phyloP scores from a whole-genome alignment of 805 yeast species.

The Metschnikowia reukaufii region DNA sequence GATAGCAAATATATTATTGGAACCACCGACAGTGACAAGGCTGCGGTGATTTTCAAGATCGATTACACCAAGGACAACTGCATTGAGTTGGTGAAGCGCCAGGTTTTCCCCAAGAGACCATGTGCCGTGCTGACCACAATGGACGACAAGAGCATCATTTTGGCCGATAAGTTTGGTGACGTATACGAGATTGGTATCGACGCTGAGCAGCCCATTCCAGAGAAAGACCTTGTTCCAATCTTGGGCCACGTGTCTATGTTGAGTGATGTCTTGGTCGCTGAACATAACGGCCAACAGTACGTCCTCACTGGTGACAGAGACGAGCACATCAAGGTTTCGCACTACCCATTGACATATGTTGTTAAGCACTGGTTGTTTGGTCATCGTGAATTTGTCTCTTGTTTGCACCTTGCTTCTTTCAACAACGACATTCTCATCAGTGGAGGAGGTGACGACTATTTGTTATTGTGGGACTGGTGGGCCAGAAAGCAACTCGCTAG shows the following conservation, averaged over 20 bases:
- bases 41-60: slow-evolving; percentile 60
- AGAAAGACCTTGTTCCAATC: slow-evolving; percentile 57
- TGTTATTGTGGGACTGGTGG: slow-evolving; percentile 80
- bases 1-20: slow-evolving; percentile 57
- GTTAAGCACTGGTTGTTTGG: slow-evolving; percentile 86
- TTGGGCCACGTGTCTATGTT: slow-evolving; percentile 97
- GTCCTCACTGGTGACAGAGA: slow-evolving; percentile 88
- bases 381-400: slow-evolving; percentile 78
- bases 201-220: slow-evolving; percentile 37
- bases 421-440: slow-evolving; percentile 56
- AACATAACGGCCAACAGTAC: slow-evolving; percentile 44
- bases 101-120: slow-evolving; percentile 90
- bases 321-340: slow-evolving; percentile 87
- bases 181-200: slow-evolving; percentile 64
- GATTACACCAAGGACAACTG: slow-evolving; percentile 41
- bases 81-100: slow-evolving; percentile 60
- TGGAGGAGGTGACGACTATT: slow-evolving; percentile 87
- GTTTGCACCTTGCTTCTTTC: slow-evolving; percentile 56
- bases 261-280: slow-evolving; percentile 61
- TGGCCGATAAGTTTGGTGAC: slow-evolving; percentile 97
- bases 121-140: slow-evolving; percentile 65
- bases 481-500: slow-evolving; percentile 45
- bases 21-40: slow-evolving; percentile 81
- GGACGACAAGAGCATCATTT: slow-evolving; percentile 51
- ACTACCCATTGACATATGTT: slow-evolving; percentile 74